Conservation (phyloP, 2,329 filamentous ascomycete genomes). For the Hypoxylon sp. region DNA sequence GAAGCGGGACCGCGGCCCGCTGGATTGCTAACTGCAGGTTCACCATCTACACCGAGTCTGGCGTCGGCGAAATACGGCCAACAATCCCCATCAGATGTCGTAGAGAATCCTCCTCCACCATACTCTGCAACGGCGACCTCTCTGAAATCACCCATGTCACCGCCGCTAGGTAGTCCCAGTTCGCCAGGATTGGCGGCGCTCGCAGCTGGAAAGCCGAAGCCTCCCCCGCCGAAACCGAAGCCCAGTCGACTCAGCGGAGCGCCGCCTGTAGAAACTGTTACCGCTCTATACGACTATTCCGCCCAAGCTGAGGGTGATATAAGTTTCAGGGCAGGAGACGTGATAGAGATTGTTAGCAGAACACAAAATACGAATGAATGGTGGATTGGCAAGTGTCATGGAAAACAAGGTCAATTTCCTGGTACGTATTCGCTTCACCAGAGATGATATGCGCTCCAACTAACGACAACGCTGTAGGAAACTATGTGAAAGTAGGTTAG, state of each 20-base stretch:
- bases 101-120: conserved; percentile 77
- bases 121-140: conserved; percentile 69
- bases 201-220: conserved; percentile 76
- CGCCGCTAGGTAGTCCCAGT: conserved; percentile 49
- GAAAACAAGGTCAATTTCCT: conserved; percentile 91
- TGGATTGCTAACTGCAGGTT: conserved; percentile 67
- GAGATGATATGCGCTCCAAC: conserved; percentile 19
- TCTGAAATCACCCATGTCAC: conserved; percentile 55
- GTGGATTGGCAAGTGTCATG: conserved; percentile 89
- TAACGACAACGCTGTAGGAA: conserved; percentile 58
- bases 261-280: conserved; percentile 81
- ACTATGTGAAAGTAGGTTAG: conserved; percentile 64
- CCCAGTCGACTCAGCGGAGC: conserved; percentile 77
- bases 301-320: conserved; percentile 95
- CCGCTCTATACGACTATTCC: conserved; percentile 95
- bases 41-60: conserved; percentile 54
- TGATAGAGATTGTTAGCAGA: conserved; percentile 87
- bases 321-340: conserved; percentile 88
- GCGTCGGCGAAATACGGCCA: conserved; percentile 54
- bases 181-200: conserved; percentile 60
- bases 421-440: conserved; percentile 69
- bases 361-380: conserved; percentile 97
- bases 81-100: conserved; percentile 59
- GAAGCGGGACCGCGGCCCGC: conserved; percentile 50
- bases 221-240: conserved; percentile 80